These are phyloP conservation scores for Silene vulgaris DNA, from an alignment of 179 eudicot species.

Conservation along the genomic window DNA sequence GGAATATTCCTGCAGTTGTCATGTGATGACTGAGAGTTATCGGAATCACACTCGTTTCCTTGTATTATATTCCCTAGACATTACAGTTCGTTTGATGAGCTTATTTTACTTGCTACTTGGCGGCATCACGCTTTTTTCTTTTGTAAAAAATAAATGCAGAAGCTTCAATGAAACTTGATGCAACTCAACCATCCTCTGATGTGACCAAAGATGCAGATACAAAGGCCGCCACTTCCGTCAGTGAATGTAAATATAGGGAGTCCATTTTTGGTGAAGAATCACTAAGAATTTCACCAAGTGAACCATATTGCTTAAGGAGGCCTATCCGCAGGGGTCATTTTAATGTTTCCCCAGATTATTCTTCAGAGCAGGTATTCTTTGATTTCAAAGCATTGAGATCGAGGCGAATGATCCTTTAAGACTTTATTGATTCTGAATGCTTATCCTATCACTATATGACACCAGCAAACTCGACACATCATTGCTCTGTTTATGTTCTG, in stretches of 20 bases:
- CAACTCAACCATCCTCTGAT: conserved; percentile 31
- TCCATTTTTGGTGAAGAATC: conserved; percentile 91
- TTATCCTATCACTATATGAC: background rate
- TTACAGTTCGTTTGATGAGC: background rate
- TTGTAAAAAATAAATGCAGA: conserved; percentile 36
- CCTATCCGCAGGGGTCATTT: conserved; percentile 97
- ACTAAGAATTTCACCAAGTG: conserved; percentile 70
- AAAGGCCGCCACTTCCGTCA: conserved; percentile 31
- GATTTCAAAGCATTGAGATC: conserved; percentile 4
- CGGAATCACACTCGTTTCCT: background rate
- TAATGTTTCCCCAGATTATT: conserved; percentile 80
- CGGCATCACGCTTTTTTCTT: background rate
- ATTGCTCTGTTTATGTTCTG: background rate
- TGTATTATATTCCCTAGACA: background rate
- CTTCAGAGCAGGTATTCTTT: conserved; percentile 73
- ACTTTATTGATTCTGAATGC: background rate
- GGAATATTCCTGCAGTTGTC: conserved; percentile 13
- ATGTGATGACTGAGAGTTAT: conserved; percentile 6
- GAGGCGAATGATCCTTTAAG: background rate
- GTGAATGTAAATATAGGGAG: conserved; percentile 53
- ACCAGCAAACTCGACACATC: background rate
- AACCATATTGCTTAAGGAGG: conserved; percentile 88
- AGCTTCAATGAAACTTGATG: conserved; percentile 33
- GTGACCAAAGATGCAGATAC: conserved; percentile 31
- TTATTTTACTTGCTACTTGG: background rate